Percentiles rank a stretch among this genome's conserved stretches.
Evolutionary conservation across 2,329 filamentous ascomycete genomes (phyloP).

Genomic region (Emergomyces africanus): DNA sequence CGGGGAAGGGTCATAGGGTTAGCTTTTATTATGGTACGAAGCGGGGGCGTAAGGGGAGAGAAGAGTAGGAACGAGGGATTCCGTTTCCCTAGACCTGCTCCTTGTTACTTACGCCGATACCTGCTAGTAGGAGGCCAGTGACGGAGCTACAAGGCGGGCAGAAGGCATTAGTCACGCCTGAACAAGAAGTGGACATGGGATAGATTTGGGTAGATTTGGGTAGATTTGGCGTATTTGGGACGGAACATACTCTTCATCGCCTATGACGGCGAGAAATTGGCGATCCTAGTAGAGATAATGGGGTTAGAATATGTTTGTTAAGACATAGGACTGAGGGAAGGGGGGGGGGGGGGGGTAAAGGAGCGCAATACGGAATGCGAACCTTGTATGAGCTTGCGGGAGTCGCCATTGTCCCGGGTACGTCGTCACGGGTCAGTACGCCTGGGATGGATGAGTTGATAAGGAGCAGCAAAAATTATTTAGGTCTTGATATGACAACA

Average conservation of each 20-base stretch:
- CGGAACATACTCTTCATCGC: slow-evolving; percentile 59
- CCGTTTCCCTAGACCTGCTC: neutral
- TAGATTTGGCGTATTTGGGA: neutral
- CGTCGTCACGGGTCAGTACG: neutral
- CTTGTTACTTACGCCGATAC: slow-evolving; percentile 62
- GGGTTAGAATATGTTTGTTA: neutral
- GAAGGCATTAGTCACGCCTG: neutral
- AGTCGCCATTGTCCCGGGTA: slow-evolving; percentile 41
- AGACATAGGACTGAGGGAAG: neutral
- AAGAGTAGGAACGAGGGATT: neutral
- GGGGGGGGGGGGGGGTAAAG: too few relatives aligned
- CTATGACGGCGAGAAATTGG: slow-evolving; percentile 94
- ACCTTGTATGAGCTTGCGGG: slow-evolving; percentile 46
- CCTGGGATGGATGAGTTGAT: neutral
- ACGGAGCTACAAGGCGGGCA: slow-evolving; percentile 56
- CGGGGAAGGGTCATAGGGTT: neutral
- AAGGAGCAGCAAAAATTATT: neutral
- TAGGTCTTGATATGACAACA: neutral
- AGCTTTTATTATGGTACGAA: neutral
- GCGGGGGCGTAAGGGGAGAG: too few relatives aligned
- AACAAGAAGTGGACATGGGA: neutral
- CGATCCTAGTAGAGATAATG: slow-evolving; percentile 47
- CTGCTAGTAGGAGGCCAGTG: slow-evolving; percentile 86
- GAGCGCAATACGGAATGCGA: slow-evolving; percentile 5
- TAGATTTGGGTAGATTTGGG: neutral